These are phyloP conservation scores for Terfezia claveryi DNA, from an alignment of 495 filamentous ascomycete genomes.

Conservation along the genomic window DNA sequence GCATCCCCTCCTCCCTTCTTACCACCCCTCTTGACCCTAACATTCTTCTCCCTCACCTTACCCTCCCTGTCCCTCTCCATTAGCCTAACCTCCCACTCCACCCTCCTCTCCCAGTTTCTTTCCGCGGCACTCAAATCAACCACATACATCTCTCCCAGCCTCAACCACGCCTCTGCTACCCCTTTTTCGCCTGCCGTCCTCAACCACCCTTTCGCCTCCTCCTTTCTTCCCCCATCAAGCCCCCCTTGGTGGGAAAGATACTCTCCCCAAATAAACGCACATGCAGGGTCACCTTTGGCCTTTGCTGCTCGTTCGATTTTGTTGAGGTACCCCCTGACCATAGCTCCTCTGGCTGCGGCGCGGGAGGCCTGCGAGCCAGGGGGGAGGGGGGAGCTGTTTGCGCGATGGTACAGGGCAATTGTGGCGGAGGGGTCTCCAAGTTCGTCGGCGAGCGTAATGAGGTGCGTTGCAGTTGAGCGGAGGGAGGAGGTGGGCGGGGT, in stretches of 20 bases:
- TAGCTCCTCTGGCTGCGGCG: neutral
- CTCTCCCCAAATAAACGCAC: too few species aligned
- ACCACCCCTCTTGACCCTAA: neutral
- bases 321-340: neutral
- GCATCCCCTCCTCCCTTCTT: neutral
- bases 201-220: too few species aligned
- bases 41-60: neutral
- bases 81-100: neutral
- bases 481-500: neutral
- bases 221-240: too few species aligned
- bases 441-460: neutral
- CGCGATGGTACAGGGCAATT: neutral
- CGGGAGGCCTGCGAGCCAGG: neutral
- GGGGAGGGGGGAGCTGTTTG: neutral
- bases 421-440: neutral
- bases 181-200: too few species aligned
- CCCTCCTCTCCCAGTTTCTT: neutral
- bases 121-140: neutral
- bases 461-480: neutral
- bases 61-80: neutral
- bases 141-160: too few species aligned
- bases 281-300: too few species aligned
- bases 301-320: too few species aligned
- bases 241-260: too few species aligned
- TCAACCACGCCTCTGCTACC: too few species aligned